These are phyloP conservation scores for Pleurotus sapidus DNA, from an alignment of 768 basidiomycete genomes.

Conservation along the genomic window DNA sequence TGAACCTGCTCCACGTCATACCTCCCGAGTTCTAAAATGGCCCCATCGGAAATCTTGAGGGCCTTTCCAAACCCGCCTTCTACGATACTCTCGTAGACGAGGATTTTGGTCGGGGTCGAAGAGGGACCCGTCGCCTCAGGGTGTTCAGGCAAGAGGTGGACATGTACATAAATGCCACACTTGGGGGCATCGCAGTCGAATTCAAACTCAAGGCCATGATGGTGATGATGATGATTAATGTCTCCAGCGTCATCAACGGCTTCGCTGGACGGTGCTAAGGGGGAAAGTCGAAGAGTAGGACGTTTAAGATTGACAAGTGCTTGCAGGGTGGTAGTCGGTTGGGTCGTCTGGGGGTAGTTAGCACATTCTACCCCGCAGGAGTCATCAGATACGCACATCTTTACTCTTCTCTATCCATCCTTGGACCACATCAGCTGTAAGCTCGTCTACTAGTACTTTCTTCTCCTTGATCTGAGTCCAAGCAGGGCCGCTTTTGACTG, in stretches of 20 bases:
- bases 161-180: conserved; percentile 76
- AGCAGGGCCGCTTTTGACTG: conserved; percentile 61
- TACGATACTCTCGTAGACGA: conserved; percentile 62
- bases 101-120: conserved; percentile 39
- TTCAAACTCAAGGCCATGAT: conserved; percentile 85
- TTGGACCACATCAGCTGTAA: conserved; percentile 80
- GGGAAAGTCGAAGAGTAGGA: conserved; percentile 78
- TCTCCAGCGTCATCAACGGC: conserved; percentile 38
- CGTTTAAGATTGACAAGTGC: conserved; percentile 94
- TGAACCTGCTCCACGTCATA: conserved; percentile 42
- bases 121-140: conserved; percentile 42
- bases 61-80: conserved; percentile 82
- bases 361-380: background rate
- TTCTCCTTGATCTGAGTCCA: conserved; percentile 72
- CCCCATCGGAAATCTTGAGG: conserved; percentile 74
- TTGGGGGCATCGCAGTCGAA: conserved; percentile 90
- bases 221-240: conserved; percentile 35
- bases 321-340: conserved; percentile 91
- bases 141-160: conserved; percentile 65
- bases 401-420: conserved; percentile 86
- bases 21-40: conserved; percentile 76
- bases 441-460: conserved; percentile 58
- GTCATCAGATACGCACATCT: conserved; percentile 50
- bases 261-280: conserved; percentile 35
- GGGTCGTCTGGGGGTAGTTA: conserved; percentile 48